Base-by-base conservation (phyloP, 768 basidiomycete genomes). In the Hirschioporus abietinus region DNA sequence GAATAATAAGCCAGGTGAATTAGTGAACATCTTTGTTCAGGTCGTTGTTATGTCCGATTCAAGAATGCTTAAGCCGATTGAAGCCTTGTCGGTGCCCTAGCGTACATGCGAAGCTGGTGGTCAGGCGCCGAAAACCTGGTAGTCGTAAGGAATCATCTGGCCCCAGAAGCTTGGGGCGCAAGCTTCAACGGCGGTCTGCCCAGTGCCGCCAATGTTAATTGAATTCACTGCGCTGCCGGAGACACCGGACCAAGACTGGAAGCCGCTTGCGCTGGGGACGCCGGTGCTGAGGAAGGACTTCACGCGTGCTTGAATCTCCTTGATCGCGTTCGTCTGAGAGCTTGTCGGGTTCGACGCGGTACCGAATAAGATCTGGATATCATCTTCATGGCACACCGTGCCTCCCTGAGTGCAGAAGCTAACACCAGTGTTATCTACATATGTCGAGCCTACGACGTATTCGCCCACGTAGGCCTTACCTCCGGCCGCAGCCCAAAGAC, bases 351-450 rank as follows among this genome's bases (percentile, higher is more conserved):
- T 84, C 12, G 81, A 72, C 34, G 81, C 83, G 0, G 89, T 89
- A 65, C 89, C 89, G 65, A 82, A 80, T 67, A 93, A 83, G 73
- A 91, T 87, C 78, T 88, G 78, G 67, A 93, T 93, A 72, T 94
- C 92, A 73, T 93, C 92, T 74, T 92, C 84, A 74, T 92, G 91
- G 76, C 91, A 93, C 52, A 92, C 87, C 35, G 78, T 75, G 36
- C 86, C 88, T 34, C 79, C 36, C 69, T 81, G 74, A 6, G 79
- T 81, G 76, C 91, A 93, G 73, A 82, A 86, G 0, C 84, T 71
- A 60, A 85, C 77, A 1, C 66, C 79, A 57, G 80, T 79, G 76
- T 92, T 93, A 58, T 82, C 83, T 12, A 89, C 86, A 74, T 92
- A 91, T n/a, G 88, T 85, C 24, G 88, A 84, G 26, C 91, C 91